These are phyloP conservation scores for Ploettnerulaceae sp. DNA, from an alignment of 2,329 filamentous ascomycete genomes.

Conservation along the genomic window DNA sequence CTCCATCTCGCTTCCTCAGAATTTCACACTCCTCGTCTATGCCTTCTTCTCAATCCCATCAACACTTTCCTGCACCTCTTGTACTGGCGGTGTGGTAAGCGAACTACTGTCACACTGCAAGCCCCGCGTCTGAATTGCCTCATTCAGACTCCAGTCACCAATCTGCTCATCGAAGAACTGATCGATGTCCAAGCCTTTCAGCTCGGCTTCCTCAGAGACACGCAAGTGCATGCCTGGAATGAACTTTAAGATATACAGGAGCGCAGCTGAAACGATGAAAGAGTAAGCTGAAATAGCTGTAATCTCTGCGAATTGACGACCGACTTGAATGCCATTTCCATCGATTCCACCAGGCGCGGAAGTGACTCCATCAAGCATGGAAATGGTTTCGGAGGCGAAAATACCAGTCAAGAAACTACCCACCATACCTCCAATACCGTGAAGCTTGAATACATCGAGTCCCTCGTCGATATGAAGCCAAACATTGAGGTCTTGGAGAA, in stretches of 20 bases:
- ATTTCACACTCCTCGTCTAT: not conserved
- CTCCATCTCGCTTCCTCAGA: not conserved
- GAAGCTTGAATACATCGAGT: constrained; percentile 55
- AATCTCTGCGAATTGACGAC: constrained; percentile 53
- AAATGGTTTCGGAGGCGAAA: constrained; percentile 45
- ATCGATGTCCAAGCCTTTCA: constrained; percentile 47
- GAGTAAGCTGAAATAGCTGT: constrained; percentile 50
- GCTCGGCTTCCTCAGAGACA: constrained; percentile 50
- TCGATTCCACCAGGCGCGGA: constrained; percentile 43
- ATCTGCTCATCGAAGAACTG: constrained; percentile 44
- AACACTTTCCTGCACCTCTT: constrained; percentile 12
- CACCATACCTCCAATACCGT: constrained; percentile 54
- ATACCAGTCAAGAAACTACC: constrained; percentile 53
- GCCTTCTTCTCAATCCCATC: constrained; percentile 18
- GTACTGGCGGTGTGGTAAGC: constrained; percentile 16
- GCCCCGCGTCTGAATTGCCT: constrained; percentile 27
- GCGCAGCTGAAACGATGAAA: constrained; percentile 46
- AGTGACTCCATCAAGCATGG: constrained; percentile 47
- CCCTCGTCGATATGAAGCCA: constrained; percentile 52
- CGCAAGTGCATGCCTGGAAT: constrained; percentile 54
- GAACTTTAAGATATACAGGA: constrained; percentile 52
- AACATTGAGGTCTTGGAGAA: constrained; percentile 45
- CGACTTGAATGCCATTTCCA: constrained; percentile 50
- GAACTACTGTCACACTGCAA: constrained; percentile 18
- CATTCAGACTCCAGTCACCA: constrained; percentile 35